phyloP scores from a whole-genome alignment of 495 filamentous ascomycete genomes.

The Hypoxylon perforatum region DNA sequence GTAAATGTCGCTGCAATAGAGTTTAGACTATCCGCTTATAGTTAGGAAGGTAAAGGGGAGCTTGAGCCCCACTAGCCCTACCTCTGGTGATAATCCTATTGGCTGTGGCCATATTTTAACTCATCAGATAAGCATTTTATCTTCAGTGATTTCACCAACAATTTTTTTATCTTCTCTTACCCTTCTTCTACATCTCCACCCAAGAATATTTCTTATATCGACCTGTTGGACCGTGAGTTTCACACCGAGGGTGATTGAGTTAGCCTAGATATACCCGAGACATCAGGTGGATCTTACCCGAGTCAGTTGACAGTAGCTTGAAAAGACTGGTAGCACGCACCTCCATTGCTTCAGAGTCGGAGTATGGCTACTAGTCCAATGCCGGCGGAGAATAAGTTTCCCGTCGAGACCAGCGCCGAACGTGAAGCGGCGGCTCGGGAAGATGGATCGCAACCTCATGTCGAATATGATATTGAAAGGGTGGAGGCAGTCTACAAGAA shows the following conservation, averaged over 20 bases:
- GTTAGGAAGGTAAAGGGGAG: slow-evolving; percentile 25
- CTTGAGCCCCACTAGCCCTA: slow-evolving; percentile 16
- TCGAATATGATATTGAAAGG: slow-evolving; percentile 63
- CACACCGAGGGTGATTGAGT: background rate
- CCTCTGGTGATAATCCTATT: slow-evolving; percentile 10
- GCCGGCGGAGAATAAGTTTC: slow-evolving; percentile 45
- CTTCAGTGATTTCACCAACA: background rate
- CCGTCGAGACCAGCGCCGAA: slow-evolving; percentile 25
- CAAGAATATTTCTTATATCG: too few relatives aligned
- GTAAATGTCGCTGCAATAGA: slow-evolving; percentile 31
- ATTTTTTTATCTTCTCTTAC: slow-evolving; percentile 11
- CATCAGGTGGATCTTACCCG: background rate
- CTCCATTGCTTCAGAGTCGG: slow-evolving; percentile 63
- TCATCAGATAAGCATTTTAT: slow-evolving; percentile 17
- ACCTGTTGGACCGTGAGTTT: too few relatives aligned
- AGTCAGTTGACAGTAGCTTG: slow-evolving; percentile 22
- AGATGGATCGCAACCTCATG: slow-evolving; percentile 27
- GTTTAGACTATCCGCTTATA: slow-evolving; percentile 34
- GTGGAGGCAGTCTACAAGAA: slow-evolving; percentile 79
- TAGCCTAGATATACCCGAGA: background rate
- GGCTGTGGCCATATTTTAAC: slow-evolving; percentile 21
- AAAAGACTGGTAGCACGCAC: slow-evolving; percentile 60
- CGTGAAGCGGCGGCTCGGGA: slow-evolving; percentile 30
- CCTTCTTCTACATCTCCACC: background rate
- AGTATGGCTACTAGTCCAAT: slow-evolving; percentile 55